phyloP scores from a whole-genome alignment of 2,329 filamentous ascomycete genomes.

The Aspergillus fumigatus region DNA sequence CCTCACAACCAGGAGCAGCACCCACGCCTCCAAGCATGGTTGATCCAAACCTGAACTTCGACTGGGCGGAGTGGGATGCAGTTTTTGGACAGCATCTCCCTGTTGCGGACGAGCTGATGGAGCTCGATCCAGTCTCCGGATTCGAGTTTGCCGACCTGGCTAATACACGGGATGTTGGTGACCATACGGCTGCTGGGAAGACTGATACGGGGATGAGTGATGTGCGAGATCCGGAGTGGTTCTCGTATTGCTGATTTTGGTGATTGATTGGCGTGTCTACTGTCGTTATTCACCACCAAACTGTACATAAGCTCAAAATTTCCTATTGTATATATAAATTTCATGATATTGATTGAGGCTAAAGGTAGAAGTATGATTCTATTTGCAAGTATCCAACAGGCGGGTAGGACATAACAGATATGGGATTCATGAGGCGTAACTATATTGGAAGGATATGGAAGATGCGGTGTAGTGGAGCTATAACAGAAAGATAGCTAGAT shows the following conservation, averaged over 20 bases:
- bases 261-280: not conserved
- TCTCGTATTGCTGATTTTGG: constrained; percentile 9
- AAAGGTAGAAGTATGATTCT: not conserved
- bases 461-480: constrained; percentile 19
- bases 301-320: not conserved
- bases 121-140: constrained; percentile 36
- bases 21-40: constrained; percentile 35
- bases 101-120: constrained; percentile 41
- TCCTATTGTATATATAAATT: not conserved
- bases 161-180: not conserved
- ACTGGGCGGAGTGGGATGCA: constrained; percentile 48
- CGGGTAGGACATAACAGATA: constrained; percentile 19
- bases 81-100: constrained; percentile 45
- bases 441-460: constrained; percentile 29
- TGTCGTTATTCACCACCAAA: not conserved
- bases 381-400: not conserved
- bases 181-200: constrained; percentile 2
- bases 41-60: constrained; percentile 42
- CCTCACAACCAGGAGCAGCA: constrained; percentile 12
- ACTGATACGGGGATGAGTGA: constrained; percentile 5
- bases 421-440: constrained; percentile 36
- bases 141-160: constrained; percentile 30
- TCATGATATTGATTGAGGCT: not conserved
- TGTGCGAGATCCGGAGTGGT: constrained; percentile 11
- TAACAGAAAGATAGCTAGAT: constrained; percentile 9